Conservation (phyloP, 208 protist species). For the Lotmaria passim region DNA sequence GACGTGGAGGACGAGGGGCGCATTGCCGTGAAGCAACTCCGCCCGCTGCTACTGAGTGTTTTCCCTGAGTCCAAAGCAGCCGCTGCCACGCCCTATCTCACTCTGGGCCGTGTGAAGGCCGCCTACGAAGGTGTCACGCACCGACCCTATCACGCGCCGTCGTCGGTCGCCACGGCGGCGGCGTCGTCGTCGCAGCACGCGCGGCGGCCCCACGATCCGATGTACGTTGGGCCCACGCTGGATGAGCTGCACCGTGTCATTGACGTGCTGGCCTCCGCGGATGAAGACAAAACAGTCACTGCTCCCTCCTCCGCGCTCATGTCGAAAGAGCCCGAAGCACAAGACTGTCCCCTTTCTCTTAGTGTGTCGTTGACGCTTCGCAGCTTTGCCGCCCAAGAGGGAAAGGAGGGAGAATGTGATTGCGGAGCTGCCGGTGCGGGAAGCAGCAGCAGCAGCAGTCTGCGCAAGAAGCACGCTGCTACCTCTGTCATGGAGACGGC, state of each 20-base stretch:
- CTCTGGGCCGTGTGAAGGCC: conserved; percentile 8
- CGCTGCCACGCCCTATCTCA: conserved; percentile 10
- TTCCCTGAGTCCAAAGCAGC: conserved; percentile 46
- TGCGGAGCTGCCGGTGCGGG: conserved; percentile 2
- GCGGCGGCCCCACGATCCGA: not conserved
- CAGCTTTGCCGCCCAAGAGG: not conserved
- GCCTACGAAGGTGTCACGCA: conserved; percentile 36
- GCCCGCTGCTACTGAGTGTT: conserved; percentile 55
- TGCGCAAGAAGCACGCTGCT: not conserved
- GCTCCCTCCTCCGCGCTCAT: not conserved
- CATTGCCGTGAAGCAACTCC: conserved; percentile 45
- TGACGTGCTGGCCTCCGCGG: conserved; percentile 28
- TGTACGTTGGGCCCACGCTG: conserved; percentile 31
- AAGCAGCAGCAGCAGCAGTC: no score
- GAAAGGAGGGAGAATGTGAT: not conserved
- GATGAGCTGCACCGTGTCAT: conserved; percentile 52
- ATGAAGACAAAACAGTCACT: not conserved
- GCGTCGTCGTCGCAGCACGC: not conserved
- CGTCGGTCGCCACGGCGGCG: not conserved
- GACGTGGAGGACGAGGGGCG: conserved; percentile 54
- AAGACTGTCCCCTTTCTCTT: not conserved
- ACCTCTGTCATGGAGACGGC: not conserved
- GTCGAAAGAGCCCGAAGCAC: no score
- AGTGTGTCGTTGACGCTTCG: not conserved
- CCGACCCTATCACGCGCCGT: conserved; percentile 18